These are phyloP conservation scores for Penicillium crystallinum DNA, from an alignment of 495 filamentous ascomycete species.

Conservation along the genomic window DNA sequence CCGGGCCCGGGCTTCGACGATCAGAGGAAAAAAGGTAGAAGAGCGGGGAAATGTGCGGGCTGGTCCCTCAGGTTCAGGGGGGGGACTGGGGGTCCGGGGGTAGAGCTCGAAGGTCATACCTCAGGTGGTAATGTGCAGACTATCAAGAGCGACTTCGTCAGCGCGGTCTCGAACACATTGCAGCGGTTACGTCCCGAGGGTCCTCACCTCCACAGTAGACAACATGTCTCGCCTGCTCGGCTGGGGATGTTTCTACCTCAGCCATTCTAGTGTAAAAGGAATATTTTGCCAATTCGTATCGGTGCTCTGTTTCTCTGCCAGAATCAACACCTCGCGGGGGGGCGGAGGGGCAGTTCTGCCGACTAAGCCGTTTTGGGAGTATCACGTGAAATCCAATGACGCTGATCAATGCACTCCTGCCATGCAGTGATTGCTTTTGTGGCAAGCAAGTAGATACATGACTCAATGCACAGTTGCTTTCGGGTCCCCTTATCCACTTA, in stretches of 20 bases:
- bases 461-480: no score
- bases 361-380: neutral
- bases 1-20: neutral
- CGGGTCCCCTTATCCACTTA: no score
- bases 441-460: no score
- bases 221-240: conserved; percentile 60
- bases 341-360: conserved; percentile 8
- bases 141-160: conserved; percentile 32
- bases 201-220: conserved; percentile 76
- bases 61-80: neutral
- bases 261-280: conserved; percentile 28
- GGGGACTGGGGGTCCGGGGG: neutral
- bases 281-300: neutral
- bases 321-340: conserved; percentile 2
- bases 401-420: no score
- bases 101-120: conserved; percentile 49
- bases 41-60: neutral
- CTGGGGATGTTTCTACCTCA: conserved; percentile 32
- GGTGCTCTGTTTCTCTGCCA: neutral
- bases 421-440: no score
- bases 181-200: conserved; percentile 5
- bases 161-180: conserved; percentile 6
- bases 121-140: conserved; percentile 92
- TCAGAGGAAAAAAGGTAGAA: neutral
- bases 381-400: neutral